These are phyloP conservation scores for Boletus rubroflammeus DNA, from an alignment of 768 basidiomycete species.

Conservation along the genomic window DNA sequence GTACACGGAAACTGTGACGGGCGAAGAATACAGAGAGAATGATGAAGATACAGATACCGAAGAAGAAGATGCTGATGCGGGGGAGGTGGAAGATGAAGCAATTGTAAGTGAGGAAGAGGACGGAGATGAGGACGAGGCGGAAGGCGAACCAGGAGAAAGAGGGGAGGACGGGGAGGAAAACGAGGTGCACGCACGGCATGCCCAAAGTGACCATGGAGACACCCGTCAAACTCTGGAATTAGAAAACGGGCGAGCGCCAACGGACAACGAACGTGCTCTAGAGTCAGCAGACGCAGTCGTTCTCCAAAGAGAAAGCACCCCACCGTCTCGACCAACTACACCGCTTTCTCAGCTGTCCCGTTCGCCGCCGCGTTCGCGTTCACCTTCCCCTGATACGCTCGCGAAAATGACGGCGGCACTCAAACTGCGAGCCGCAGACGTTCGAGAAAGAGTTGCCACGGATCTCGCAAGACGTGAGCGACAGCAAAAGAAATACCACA, in stretches of 20 bases:
- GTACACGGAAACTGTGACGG: slow-evolving; percentile 63
- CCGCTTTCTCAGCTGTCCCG: slow-evolving; percentile 45
- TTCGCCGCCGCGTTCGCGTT: slow-evolving; percentile 51
- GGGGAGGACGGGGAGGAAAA: slow-evolving; percentile 31
- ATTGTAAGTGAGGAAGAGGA: slow-evolving; percentile 27
- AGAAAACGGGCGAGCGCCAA: slow-evolving; percentile 11
- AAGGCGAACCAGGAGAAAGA: slow-evolving; percentile 36
- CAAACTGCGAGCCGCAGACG: slow-evolving; percentile 34
- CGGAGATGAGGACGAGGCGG: slow-evolving; percentile 36
- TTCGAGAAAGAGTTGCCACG: slow-evolving; percentile 58
- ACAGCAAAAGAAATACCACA: slow-evolving; percentile 74
- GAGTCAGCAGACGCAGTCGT: background rate
- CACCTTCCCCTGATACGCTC: slow-evolving; percentile 41
- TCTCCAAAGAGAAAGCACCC: slow-evolving; percentile 5
- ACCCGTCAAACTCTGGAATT: slow-evolving; percentile 3
- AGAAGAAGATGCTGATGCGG: slow-evolving; percentile 38
- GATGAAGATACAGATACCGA: slow-evolving; percentile 29
- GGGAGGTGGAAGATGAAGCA: slow-evolving; percentile 36
- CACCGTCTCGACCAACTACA: slow-evolving; percentile 27
- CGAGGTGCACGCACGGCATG: slow-evolving; percentile 16
- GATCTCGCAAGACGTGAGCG: slow-evolving; percentile 62
- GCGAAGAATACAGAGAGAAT: slow-evolving; percentile 32
- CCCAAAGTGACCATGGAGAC: slow-evolving; percentile 11
- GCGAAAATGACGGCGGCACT: slow-evolving; percentile 42
- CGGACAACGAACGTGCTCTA: background rate